Evolutionary conservation across 1,284 basidiomycete genomes (phyloP).

Genomic region (Fomitopsis pinicola): DNA sequence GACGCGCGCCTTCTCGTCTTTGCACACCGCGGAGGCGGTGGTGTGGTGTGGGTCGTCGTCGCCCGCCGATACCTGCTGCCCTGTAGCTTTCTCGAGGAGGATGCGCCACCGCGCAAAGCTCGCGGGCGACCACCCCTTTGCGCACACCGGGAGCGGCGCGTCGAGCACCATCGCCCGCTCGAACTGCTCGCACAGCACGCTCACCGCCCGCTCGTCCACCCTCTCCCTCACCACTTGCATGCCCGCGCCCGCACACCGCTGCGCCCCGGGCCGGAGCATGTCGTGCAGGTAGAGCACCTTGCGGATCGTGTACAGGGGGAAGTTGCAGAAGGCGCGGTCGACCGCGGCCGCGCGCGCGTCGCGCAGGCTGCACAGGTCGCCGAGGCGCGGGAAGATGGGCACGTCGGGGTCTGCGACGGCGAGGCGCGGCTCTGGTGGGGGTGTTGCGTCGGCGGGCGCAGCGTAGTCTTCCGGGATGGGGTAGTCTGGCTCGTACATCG

Average conservation of each 20-base stretch:
- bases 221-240: slow-evolving; percentile 14
- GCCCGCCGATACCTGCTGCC: background rate
- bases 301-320: slow-evolving; percentile 60
- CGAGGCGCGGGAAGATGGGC: slow-evolving; percentile 59
- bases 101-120: slow-evolving; percentile 27
- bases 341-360: slow-evolving; percentile 50
- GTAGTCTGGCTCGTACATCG: slow-evolving; percentile 7
- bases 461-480: background rate
- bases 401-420: slow-evolving; percentile 22
- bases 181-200: slow-evolving; percentile 13
- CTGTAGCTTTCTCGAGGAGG: slow-evolving; percentile 8
- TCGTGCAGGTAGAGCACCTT: slow-evolving; percentile 61
- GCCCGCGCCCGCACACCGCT: slow-evolving; percentile 1
- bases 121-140: slow-evolving; percentile 15
- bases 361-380: slow-evolving; percentile 52
- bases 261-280: slow-evolving; percentile 31
- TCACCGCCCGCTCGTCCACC: slow-evolving; percentile 22
- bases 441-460: background rate
- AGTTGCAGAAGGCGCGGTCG: slow-evolving; percentile 52
- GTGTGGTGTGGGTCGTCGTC: too few species aligned
- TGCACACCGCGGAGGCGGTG: background rate
- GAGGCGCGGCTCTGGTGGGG: slow-evolving; percentile 12
- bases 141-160: slow-evolving; percentile 1
- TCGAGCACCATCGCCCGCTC: slow-evolving; percentile 15
- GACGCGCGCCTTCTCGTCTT: background rate